These are phyloP conservation scores for Erythrophleum fordii DNA, from an alignment of 306 rosid genomes.

Conservation along the genomic window DNA sequence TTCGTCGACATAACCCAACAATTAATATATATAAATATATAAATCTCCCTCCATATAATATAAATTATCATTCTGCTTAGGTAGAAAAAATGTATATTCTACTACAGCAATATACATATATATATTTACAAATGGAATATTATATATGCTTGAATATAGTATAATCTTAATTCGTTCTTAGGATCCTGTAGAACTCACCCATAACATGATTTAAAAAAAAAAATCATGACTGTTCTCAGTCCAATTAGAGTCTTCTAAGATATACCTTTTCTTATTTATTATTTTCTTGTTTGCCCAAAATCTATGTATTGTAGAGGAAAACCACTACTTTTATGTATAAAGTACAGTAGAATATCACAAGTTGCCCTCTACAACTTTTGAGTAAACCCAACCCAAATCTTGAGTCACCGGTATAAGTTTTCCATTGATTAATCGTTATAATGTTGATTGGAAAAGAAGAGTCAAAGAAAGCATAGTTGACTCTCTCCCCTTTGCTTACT, in stretches of 20 bases:
- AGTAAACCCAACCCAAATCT: background rate
- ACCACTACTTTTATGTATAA: background rate
- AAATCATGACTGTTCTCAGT: slow-evolving; percentile 36
- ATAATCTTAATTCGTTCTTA: background rate
- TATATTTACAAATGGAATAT: background rate
- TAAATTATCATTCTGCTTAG: too few species aligned
- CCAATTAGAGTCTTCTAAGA: slow-evolving; percentile 33
- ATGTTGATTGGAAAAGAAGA: background rate
- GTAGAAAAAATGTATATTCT: too few species aligned
- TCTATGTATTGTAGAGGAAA: background rate
- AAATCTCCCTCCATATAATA: background rate
- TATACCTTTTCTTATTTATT: background rate
- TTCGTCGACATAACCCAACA: background rate
- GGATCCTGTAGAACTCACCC: background rate
- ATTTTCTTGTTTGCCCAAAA: slow-evolving; percentile 28
- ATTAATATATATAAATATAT: background rate
- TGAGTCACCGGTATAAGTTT: background rate
- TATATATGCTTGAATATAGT: background rate
- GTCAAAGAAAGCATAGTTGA: slow-evolving; percentile 15
- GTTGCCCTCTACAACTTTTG: slow-evolving; percentile 1
- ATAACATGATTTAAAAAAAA: background rate
- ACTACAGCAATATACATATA: too few species aligned
- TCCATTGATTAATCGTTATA: background rate
- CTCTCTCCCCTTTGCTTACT: background rate
- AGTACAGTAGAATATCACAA: slow-evolving; percentile 25